Base-by-base conservation (phyloP, 2,329 filamentous ascomycete genomes). In the Aspergillus candidus region DNA sequence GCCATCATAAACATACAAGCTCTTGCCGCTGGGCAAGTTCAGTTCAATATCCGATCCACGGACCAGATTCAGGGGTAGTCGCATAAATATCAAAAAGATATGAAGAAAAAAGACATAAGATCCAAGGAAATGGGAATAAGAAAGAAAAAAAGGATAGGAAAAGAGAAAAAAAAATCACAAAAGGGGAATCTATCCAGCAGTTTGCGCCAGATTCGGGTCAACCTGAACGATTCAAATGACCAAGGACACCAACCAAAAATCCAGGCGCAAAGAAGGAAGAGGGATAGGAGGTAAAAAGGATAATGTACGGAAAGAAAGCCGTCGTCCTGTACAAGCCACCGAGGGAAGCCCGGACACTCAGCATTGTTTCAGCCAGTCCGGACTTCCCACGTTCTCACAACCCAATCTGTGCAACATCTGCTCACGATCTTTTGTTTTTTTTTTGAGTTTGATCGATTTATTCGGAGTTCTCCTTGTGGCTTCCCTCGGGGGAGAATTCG, bases 51-150 rank as follows among this genome's bases (percentile, higher is more conserved):
- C 35, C 35, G 47, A 43, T 38, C 32, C 40, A 39, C 35, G 41
- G 36, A 41, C 33, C 31, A 35, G 38, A 44, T 34, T 41, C 43
- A 36, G 46, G 46, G 46, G 42, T 45, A 48, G 36, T 44, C 44
- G 35, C 35, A 12, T 22, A 12, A 33, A 46, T 50, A 47, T 46
- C 37, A 50, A 45, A 47, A 47, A 47, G 49, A 51, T 48, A 51
- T 41, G 37, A 42, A 32, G 11, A 35, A 38, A 33, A 18, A 15
- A 12, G 30, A 22, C 6, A 32, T n/a, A 27, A 27, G 22, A 27
- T 27, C 22, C 22, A 27, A 27, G 22, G 22, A 27, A 27, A 27
- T 27, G 22, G 22, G 22, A 27, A 27, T 27, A 27, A 27, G 22
- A 27, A 27, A 27, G 5, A 27, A 27, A 27, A 43, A 38, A 22